Conservation (phyloP, 495 filamentous ascomycete genomes). For the Penicillium samsonianum region DNA sequence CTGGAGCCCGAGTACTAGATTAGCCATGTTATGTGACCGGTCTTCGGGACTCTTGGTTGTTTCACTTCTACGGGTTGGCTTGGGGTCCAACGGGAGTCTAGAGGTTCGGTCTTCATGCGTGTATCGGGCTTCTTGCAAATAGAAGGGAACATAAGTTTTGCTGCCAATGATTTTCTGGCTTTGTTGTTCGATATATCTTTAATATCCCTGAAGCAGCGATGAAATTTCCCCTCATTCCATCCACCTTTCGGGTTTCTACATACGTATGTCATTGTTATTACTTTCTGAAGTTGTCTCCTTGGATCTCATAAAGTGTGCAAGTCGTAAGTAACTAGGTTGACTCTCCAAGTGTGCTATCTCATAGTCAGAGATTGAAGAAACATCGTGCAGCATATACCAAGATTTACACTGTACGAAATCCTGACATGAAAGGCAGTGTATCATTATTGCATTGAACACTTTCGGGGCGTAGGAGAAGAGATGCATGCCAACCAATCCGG, state of each 20-base stretch:
- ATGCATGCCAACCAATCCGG: background rate
- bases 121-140: conserved; percentile 44
- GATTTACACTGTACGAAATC: too few species aligned
- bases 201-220: conserved; percentile 51
- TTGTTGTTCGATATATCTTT: conserved; percentile 52
- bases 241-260: conserved; percentile 17
- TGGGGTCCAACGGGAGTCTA: conserved; percentile 30
- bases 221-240: conserved; percentile 46
- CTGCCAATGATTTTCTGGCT: conserved; percentile 43
- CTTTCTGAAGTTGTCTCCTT: conserved; percentile 16
- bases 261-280: conserved; percentile 31
- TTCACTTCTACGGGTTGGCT: conserved; percentile 28
- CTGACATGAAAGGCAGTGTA: background rate
- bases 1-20: conserved; percentile 94
- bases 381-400: background rate
- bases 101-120: conserved; percentile 29
- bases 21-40: conserved; percentile 28
- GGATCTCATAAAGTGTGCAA: background rate
- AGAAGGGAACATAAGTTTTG: conserved; percentile 47
- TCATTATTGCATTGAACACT: background rate
- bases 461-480: background rate
- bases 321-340: background rate
- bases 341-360: background rate
- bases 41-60: conserved; percentile 20
- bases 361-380: background rate